A percentile compares a stretch with the other conserved stretches of the same genome.
These are phyloP conservation scores for Trifolium dubium DNA, from an alignment of 306 rosid species.

Conservation along the genomic window DNA sequence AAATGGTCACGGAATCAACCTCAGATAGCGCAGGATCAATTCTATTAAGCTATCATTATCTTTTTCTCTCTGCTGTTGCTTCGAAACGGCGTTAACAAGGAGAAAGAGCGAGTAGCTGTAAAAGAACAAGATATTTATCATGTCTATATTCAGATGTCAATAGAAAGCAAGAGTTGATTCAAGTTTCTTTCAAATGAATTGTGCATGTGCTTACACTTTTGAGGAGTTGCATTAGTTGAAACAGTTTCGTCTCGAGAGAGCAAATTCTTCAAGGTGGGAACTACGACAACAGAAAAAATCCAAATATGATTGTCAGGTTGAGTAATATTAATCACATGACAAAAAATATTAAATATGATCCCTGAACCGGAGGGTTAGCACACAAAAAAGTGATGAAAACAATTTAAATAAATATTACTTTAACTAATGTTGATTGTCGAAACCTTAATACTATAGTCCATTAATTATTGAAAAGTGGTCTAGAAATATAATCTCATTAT, in stretches of 20 bases:
- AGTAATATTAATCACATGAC: constrained; percentile 8
- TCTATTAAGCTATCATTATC: constrained; percentile 48
- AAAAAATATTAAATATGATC: neutral
- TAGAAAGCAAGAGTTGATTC: constrained; percentile 10
- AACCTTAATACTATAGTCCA: neutral
- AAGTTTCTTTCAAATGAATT: constrained; percentile 15
- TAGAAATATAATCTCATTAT: constrained; percentile 3
- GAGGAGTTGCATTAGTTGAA: constrained; percentile 52
- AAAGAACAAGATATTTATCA: constrained; percentile 18
- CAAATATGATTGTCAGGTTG: constrained; percentile 37
- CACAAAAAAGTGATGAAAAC: too few species aligned
- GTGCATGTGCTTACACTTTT: constrained; percentile 64
- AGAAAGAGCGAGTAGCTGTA: constrained; percentile 86
- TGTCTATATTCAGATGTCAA: constrained; percentile 19
- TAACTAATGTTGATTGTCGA: too few species aligned
- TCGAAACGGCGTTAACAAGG: constrained; percentile 83
- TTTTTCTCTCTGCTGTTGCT: constrained; percentile 81
- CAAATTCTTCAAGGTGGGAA: constrained; percentile 72
- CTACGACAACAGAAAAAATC: constrained; percentile 48
- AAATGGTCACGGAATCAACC: constrained; percentile 24
- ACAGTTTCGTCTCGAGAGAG: constrained; percentile 76
- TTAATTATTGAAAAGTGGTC: constrained; percentile 1
- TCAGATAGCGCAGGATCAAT: constrained; percentile 11
- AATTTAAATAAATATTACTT: too few species aligned
- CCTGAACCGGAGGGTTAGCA: too few species aligned